Base-by-base conservation (phyloP, 768 basidiomycete species). In the Kockovaella imperatae region DNA sequence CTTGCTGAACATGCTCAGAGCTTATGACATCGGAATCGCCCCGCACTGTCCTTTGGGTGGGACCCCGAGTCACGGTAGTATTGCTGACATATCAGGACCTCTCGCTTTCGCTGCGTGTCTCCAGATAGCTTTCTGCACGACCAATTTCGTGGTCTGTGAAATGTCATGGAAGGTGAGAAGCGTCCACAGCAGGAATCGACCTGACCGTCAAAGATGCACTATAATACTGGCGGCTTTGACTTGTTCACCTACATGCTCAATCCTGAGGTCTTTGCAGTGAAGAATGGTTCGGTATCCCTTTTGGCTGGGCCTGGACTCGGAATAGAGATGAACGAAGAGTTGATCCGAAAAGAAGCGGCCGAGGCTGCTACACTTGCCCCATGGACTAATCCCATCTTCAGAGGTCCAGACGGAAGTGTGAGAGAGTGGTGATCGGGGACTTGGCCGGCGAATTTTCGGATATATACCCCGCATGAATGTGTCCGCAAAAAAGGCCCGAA, bases 21-120 rank as follows among this genome's bases (percentile, higher is more conserved):
- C 77, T 3, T 84, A 84, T 61, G 84, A 85, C 53, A 79, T 85
- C 44, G 83, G 78, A 10, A 63, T 75, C 43, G 83, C 82, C 0
- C 83, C 84, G 4, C 83, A 85, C 59, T 84, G 82, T 68, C 83
- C 83, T 2, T 55, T 67, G 13, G 67, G 67, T 56, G 46, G 43
- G 7, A 30, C 34, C 13, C 42, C 47, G 15, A 42, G 39, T 21
- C 42, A 43, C 42, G 48, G 46, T 35, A 30, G 34, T 17, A 30
- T 42, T 18, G 24, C 45, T 6, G 6, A 5, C 23, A 17, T 25
- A 18, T 59, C 82, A 1, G 82, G 82, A 0, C 84, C 83, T 0
- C 78, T 86, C 25, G 81, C 83, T 0, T 75, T 84, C 20, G 84
- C 83, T 4, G 82, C 83, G 18, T 81, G 79, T 58, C 77, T 84